Conservation (phyloP, 1,284 basidiomycete genomes). For the Leccinum laetum region DNA sequence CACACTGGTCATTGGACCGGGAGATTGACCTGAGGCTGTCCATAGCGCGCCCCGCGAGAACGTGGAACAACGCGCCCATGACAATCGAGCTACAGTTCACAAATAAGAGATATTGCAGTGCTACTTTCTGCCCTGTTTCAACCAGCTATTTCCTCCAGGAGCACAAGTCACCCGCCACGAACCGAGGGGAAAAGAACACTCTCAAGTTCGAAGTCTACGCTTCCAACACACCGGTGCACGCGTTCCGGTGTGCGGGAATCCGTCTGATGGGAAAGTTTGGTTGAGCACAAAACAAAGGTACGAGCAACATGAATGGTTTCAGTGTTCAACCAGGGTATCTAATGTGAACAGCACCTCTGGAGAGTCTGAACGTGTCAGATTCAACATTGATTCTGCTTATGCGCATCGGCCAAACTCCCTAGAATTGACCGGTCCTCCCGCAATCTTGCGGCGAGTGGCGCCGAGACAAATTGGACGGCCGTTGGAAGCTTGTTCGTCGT, state of each 20-base stretch:
- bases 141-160: not conserved
- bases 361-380: not conserved
- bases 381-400: not conserved
- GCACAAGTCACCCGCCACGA: not conserved
- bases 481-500: not conserved
- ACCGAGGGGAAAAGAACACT: not conserved
- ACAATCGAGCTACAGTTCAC: not conserved
- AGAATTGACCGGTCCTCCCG: conserved; percentile 9
- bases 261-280: not conserved
- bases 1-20: not conserved
- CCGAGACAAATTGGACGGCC: not conserved
- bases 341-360: too few relatives aligned
- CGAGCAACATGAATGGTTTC: not conserved
- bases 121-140: not conserved
- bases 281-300: not conserved
- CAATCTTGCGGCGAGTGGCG: conserved; percentile 10
- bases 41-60: not conserved
- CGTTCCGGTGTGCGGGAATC: not conserved
- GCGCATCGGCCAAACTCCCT: not conserved
- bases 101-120: not conserved
- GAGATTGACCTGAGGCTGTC: not conserved
- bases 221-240: not conserved
- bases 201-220: not conserved
- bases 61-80: not conserved
- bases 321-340: not conserved